phyloP scores from a whole-genome alignment of 176 grass and related monocot genomes.

The Pontederia crassipes region DNA sequence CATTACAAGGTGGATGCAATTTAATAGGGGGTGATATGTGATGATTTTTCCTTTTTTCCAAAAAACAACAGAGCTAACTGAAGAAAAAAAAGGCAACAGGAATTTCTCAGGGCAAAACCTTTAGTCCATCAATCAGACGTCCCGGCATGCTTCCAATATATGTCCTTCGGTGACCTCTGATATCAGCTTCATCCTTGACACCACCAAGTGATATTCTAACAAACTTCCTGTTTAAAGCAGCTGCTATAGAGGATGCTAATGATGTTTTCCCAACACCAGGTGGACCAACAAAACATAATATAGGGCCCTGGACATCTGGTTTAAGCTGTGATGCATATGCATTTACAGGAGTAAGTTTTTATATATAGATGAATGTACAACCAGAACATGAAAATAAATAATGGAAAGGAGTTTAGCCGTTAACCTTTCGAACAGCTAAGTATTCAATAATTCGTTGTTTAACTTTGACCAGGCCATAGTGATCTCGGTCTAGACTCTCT shows the following conservation, averaged over 20 bases:
- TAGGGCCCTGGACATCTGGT: constrained; percentile 88
- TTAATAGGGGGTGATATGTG: no score
- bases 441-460: constrained; percentile 97
- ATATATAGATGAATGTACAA: constrained; percentile 10
- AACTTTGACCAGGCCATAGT: constrained; percentile 84
- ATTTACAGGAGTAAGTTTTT: constrained; percentile 14
- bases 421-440: constrained; percentile 94
- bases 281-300: constrained; percentile 95
- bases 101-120: constrained; percentile 37
- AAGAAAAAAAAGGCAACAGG: not conserved
- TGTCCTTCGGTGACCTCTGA: constrained; percentile 92
- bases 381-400: constrained; percentile 7
- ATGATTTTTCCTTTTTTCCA: no score
- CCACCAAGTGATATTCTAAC: constrained; percentile 95
- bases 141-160: constrained; percentile 99
- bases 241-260: constrained; percentile 91
- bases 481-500: constrained; percentile 83
- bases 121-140: constrained; percentile 90
- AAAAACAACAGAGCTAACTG: not conserved
- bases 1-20: no score
- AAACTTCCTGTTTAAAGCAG: constrained; percentile 80
- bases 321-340: constrained; percentile 59
- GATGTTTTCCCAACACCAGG: constrained; percentile 99
- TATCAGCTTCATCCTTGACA: constrained; percentile 99
- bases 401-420: constrained; percentile 2